Base-by-base conservation (phyloP, 257 asterid genomes). In the Fraxinus americana region DNA sequence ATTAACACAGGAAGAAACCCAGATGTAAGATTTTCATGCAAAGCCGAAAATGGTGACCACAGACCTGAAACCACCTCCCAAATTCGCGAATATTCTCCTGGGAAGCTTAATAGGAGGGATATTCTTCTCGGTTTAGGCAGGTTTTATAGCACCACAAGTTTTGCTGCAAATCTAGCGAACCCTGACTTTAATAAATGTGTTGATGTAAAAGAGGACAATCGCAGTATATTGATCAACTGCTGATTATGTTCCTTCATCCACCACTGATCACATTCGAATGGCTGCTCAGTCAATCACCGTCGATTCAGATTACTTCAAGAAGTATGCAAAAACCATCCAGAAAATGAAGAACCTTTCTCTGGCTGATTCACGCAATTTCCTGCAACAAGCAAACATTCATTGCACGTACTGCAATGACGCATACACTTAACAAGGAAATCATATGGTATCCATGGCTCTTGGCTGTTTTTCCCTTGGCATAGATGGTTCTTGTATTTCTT, bases 341-440 rank as follows among this genome's bases (percentile, higher is more conserved):
- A 61, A 19, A 57, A 76, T 81, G 84, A 81, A 23, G 50, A 57
- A 72, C 0, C 81, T 76, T 13, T 69, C 72, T 0, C 10, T 5
- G 19, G 67, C 27, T 14, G 74, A 76, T 11, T 81, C 84, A 7
- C 73, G 68, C 4, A 59, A 39, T 1, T 81, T 81, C 63, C 45
- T 23, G 52, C 84, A 76, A 72, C 84, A 78, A n/a, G 81, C 81
- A 4, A 61, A 78, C 7, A 72, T 71, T 11, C 81, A 78, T 30
- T 78, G 81, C 67, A 81, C 81, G 30, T 76, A 81, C 25, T 81
- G 84, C 29, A 41, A 81, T 23, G 81, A 75, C 38, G 84, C 48
- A 5, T 81, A 76, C 30, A 0, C 23, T 16, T n/a, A 70, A 32
- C 38, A 0, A n/a, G 81, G 35, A 4, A 21, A 32, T 25, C 0